These are phyloP conservation scores for Saccharomyces hybrid DNA, from an alignment of 1,139 yeast species.

Conservation along the genomic window DNA sequence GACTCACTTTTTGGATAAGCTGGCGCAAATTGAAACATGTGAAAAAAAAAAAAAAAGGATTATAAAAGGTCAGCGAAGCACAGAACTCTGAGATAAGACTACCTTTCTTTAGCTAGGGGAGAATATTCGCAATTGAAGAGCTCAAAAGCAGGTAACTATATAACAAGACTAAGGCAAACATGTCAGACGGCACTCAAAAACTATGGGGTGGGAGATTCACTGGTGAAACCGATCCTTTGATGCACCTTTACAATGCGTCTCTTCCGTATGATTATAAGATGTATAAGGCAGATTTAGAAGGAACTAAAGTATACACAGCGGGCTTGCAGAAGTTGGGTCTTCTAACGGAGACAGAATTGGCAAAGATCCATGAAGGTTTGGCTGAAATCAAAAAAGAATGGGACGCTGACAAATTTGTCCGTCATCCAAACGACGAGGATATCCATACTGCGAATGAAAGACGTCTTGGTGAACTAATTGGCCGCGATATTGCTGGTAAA, in stretches of 20 bases:
- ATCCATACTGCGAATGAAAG: constrained; percentile 98
- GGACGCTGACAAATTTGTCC: constrained; percentile 65
- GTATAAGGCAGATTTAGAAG: constrained; percentile 91
- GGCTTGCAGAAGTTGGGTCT: constrained; percentile 78
- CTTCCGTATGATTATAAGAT: constrained; percentile 90
- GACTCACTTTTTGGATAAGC: neutral
- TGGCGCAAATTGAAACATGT: neutral
- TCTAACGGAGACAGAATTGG: constrained; percentile 61
- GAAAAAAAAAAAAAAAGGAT: neutral
- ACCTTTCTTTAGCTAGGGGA: neutral
- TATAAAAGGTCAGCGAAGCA: neutral
- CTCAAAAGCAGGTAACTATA: neutral
- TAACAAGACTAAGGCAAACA: constrained; percentile 8
- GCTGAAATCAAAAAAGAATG: constrained; percentile 69
- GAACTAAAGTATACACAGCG: constrained; percentile 85
- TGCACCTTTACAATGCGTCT: constrained; percentile 96
- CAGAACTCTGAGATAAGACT: neutral
- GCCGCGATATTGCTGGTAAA: constrained; percentile 78
- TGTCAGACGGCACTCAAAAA: constrained; percentile 40
- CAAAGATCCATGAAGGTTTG: constrained; percentile 76
- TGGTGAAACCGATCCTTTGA: constrained; percentile 91
- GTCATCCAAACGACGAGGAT: constrained; percentile 92
- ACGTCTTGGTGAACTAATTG: constrained; percentile 91
- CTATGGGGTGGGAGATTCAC: constrained; percentile 99
- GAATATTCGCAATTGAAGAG: neutral